A percentile compares a stretch with the other conserved stretches of the same genome.
phyloP scores from a whole-genome alignment of 2,329 filamentous ascomycete species.

The Neospermospora avenae region DNA sequence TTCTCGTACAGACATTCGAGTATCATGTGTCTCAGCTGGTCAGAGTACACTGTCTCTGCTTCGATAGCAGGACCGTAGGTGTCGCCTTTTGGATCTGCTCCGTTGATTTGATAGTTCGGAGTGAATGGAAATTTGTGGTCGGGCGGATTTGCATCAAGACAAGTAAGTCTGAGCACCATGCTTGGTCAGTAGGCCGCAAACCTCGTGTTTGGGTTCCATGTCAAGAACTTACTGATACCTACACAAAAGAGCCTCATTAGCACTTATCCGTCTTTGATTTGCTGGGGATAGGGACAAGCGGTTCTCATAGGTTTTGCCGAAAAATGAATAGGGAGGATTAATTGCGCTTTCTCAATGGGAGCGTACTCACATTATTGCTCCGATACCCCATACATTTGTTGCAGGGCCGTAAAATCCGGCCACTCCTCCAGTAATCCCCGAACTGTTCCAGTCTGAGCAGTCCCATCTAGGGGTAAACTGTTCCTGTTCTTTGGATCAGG shows the following conservation, averaged over 20 bases:
- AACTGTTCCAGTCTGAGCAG: not conserved
- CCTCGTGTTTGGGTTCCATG: too few species aligned
- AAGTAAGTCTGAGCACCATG: not conserved
- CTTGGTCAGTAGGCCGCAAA: not conserved
- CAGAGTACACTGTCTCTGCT: not conserved
- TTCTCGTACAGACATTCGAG: conserved; percentile 6
- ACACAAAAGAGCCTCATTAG: too few species aligned
- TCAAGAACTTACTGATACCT: too few species aligned
- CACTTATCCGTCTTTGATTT: too few species aligned
- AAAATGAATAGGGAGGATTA: too few species aligned
- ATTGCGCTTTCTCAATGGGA: too few species aligned
- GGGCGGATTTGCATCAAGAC: not conserved
- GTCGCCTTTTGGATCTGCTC: not conserved
- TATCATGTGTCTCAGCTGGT: not conserved
- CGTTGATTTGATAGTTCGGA: not conserved
- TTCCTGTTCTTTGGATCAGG: not conserved
- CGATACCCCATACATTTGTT: conserved; percentile 5
- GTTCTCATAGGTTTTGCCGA: too few species aligned
- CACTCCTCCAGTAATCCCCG: not conserved
- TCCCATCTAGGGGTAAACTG: conserved; percentile 1
- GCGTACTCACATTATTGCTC: not conserved
- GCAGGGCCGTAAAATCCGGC: not conserved
- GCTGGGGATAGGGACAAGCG: too few species aligned
- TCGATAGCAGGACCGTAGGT: conserved; percentile 1
- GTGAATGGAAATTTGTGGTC: not conserved